Base-by-base conservation (phyloP, 2,329 filamentous ascomycete genomes). In the Chaetomium strumarium region DNA sequence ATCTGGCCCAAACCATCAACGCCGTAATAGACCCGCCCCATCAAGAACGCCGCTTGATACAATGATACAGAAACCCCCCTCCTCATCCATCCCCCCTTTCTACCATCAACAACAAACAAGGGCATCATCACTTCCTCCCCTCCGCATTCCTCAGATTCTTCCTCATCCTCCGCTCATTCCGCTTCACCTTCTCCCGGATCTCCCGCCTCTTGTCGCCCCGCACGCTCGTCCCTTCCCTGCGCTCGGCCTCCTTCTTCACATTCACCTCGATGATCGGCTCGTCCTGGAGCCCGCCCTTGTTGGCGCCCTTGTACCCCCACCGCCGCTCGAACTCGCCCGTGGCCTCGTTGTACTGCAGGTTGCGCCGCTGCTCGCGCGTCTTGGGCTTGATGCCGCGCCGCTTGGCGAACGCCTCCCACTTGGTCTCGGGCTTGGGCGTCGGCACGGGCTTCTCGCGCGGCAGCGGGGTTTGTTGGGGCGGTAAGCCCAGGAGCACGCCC, bases 341-440 rank as follows among this genome's bases (percentile, higher is more conserved):
- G 54, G 78, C 83, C 71, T 95, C 88, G 70, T 97, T 90, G 69
- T 85, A 97, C 52, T 86, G 83, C 63, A 91, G 73, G 73, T 96
- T 79, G 71, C 77, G 70, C 57, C 83, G 79, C 70, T 84, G 78
- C 67, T 93, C 90, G 60, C 86, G 82, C 60, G 82, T 86, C 80
- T 91, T 95, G 71, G 84, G 83, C 75, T 87, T 88, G 73, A 99
- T 97, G 51, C 93, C 93, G 79, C 96, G 95, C 82, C 95, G 95
- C 70, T 84, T 86, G 42, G 93, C 93, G 74, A 99, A 99, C 65
- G 86, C 83, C 75, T 96, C 86, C 93, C 93, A 99, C 70, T 90
- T 96, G 54, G 92, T 97, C 61, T 86, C 86, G 52, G 85, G 76
- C 74, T 91, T 93, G 61, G 84, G 80, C 51, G 83, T 79, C 1